Evolutionary conservation across 1,284 basidiomycete species (phyloP).

Genomic region (Termitomyces sp.): DNA sequence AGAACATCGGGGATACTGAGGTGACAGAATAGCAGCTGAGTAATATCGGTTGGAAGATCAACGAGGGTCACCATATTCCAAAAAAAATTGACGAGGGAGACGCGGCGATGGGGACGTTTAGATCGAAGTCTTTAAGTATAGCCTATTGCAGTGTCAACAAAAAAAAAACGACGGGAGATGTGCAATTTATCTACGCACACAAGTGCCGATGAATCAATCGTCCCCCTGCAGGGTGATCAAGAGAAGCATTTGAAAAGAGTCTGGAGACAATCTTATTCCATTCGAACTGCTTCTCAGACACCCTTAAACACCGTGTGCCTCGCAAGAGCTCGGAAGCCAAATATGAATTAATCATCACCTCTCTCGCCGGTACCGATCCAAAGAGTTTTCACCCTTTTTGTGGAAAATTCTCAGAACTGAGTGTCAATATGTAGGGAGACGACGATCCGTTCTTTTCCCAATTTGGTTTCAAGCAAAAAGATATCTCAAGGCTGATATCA

Average conservation of each 20-base stretch:
- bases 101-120: background rate
- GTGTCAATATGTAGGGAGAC: too few species aligned
- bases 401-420: background rate
- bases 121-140: background rate
- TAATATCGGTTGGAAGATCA: conserved; percentile 32
- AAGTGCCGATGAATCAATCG: background rate
- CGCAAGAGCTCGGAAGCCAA: conserved; percentile 3
- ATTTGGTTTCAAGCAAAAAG: too few species aligned
- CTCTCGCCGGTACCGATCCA: background rate
- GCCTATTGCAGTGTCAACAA: background rate
- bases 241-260: background rate
- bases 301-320: conserved; percentile 10
- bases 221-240: conserved; percentile 6
- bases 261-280: conserved; percentile 9
- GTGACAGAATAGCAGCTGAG: conserved; percentile 29
- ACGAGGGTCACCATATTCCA: conserved; percentile 13
- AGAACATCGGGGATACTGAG: conserved; percentile 30
- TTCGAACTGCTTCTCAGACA: background rate
- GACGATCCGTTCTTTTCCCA: too few species aligned
- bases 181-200: background rate
- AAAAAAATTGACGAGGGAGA: background rate
- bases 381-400: background rate
- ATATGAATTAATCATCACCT: background rate
- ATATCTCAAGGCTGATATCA: too few species aligned
- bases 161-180: background rate